Evolutionary conservation across 805 yeast species (phyloP).

Genomic region (Wickerhamiella kurtzmanii): DNA sequence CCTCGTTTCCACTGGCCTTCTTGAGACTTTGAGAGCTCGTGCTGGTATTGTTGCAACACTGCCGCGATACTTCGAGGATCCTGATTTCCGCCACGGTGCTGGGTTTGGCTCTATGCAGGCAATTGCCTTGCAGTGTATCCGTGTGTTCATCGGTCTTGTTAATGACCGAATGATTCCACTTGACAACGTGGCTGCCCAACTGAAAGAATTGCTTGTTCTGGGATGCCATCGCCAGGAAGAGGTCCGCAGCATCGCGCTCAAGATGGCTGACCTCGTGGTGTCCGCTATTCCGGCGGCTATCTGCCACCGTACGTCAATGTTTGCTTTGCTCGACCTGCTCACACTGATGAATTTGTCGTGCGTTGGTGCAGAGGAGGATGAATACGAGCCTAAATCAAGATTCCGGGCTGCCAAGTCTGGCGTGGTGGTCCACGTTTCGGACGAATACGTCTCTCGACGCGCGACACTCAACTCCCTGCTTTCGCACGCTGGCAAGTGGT

Average conservation of each 20-base stretch:
- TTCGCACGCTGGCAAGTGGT: constrained; percentile 54
- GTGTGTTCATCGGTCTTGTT: constrained; percentile 44
- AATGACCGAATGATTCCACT: constrained; percentile 20
- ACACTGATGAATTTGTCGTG: constrained; percentile 66
- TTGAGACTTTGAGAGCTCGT: constrained; percentile 66
- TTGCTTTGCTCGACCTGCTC: constrained; percentile 67
- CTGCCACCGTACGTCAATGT: constrained; percentile 61
- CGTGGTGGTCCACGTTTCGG: constrained; percentile 50
- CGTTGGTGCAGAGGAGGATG: constrained; percentile 69
- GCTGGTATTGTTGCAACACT: constrained; percentile 73
- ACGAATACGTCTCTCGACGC: constrained; percentile 62
- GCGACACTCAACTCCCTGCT: constrained; percentile 49
- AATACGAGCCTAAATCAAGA: constrained; percentile 69
- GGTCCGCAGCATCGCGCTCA: constrained; percentile 67
- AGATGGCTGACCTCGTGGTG: constrained; percentile 58
- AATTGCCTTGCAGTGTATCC: constrained; percentile 46
- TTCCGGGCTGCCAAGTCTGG: constrained; percentile 37
- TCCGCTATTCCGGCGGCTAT: constrained; percentile 59
- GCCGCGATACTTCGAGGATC: constrained; percentile 72
- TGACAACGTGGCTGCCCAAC: constrained; percentile 48
- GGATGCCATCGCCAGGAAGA: constrained; percentile 68
- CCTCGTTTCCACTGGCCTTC: constrained; percentile 62
- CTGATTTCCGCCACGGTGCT: constrained; percentile 54
- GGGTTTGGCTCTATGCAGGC: constrained; percentile 55
- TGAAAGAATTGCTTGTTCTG: constrained; percentile 49